phyloP scores from a whole-genome alignment of 805 yeast genomes.

The Wickerhamomyces mucosus region DNA sequence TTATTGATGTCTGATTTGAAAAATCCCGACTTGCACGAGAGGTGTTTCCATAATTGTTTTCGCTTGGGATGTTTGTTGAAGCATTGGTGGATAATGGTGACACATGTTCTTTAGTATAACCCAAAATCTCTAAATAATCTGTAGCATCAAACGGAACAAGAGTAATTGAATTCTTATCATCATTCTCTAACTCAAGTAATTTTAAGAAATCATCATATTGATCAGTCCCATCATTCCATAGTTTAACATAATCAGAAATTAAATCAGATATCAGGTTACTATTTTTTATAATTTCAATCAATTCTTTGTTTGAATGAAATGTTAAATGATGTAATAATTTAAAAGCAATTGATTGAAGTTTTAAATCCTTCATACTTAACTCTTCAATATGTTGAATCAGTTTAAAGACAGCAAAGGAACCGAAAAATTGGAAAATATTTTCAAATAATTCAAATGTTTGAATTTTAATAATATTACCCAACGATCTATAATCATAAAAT shows the following conservation, averaged over 20 bases:
- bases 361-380: constrained; percentile 25
- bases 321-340: constrained; percentile 22
- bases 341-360: constrained; percentile 23
- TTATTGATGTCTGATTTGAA: too few relatives aligned
- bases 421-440: constrained; percentile 25
- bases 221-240: constrained; percentile 28
- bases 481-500: constrained; percentile 10
- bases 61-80: constrained; percentile 1
- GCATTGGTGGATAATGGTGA: constrained; percentile 5
- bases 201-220: constrained; percentile 11
- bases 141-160: constrained; percentile 2
- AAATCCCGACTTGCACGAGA: too few relatives aligned
- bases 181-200: constrained; percentile 2
- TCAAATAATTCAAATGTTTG: constrained; percentile 22
- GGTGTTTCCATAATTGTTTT: too few relatives aligned
- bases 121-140: constrained; percentile 3
- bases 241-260: constrained; percentile 16
- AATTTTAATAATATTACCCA: constrained; percentile 14
- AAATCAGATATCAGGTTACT: constrained; percentile 19
- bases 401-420: constrained; percentile 25
- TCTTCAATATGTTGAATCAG: constrained; percentile 25
- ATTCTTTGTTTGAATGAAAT: constrained; percentile 11
- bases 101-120: constrained; percentile 2
- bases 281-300: constrained; percentile 9
- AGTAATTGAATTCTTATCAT: not conserved